A percentile compares a stretch with the other conserved stretches of the same genome.
phyloP scores from a whole-genome alignment of 345 rosid genomes.

The Syzygium jambos region DNA sequence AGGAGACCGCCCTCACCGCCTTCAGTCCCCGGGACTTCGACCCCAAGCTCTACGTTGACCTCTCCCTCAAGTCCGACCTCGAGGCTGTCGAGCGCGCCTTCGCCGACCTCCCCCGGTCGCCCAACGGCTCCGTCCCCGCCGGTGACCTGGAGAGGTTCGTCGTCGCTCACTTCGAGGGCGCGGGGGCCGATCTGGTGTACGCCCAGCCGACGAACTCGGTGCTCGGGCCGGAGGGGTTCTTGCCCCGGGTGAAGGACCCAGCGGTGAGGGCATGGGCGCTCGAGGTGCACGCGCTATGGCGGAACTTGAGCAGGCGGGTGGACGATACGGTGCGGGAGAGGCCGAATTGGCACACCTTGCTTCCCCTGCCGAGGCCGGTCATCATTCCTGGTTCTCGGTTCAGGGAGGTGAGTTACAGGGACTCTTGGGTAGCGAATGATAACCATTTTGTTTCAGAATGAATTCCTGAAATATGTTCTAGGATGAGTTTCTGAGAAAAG shows the following conservation, averaged over 20 bases:
- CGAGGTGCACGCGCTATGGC: constrained; percentile 80
- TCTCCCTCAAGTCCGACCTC: constrained; percentile 48
- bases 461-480: no score
- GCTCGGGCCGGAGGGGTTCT: constrained; percentile 51
- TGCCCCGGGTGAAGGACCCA: constrained; percentile 57
- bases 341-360: constrained; percentile 65
- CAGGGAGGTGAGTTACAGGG: constrained; percentile 92
- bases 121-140: constrained; percentile 16
- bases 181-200: constrained; percentile 49
- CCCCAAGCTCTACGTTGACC: constrained; percentile 61
- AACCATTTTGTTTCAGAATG: no score
- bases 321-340: constrained; percentile 36
- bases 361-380: constrained; percentile 59
- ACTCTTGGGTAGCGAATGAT: constrained; percentile 19
- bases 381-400: constrained; percentile 85
- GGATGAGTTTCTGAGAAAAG: no score
- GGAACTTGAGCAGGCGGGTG: constrained; percentile 47
- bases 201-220: constrained; percentile 55
- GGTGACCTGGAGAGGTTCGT: constrained; percentile 22
- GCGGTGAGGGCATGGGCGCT: constrained; percentile 73
- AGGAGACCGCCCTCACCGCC: constrained; percentile 44
- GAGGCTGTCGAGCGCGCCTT: constrained; percentile 37
- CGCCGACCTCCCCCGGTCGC: constrained; percentile 28
- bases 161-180: constrained; percentile 25
- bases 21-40: constrained; percentile 36